Evolutionary conservation across 2,329 filamentous ascomycete species (phyloP), one percentile per base, ranked within the genome.

Genomic region (Geosmithia putterillii): DNA sequence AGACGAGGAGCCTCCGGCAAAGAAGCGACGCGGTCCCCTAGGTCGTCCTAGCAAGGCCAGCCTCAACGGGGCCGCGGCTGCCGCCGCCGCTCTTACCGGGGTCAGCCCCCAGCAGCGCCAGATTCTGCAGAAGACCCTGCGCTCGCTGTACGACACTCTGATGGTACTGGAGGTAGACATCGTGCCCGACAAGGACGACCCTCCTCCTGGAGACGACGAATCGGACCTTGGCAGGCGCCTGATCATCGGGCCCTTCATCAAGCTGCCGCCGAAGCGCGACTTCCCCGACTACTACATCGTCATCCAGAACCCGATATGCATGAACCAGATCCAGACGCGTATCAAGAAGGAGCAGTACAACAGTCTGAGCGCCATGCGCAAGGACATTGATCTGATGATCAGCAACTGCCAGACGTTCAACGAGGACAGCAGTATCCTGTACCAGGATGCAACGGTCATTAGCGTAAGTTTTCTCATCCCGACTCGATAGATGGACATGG

Each of bases 311-410:
- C 92, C 92, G 1, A 95, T 98, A 57, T 90, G 86, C 57, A 95
- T 96, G 84, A 92, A 95, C 53, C 81, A 88, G 60, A 95, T 98
- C 56, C 80, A 86, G 59, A 86, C 83, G 59, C 90, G 87, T 70
- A 95, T 98, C 67, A 95, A 95, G 69, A 90, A 86, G 63, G 86
- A 94, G 57, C 86, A 95, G 57, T 98, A 98, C 62, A 79, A 77
- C 52, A 83, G 76, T 55, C 65, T 95, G 47, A 79, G 76, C 57
- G 86, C 89, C 52, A 79, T 98, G 72, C 76, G 79, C 44, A 79
- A 76, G 51, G 94, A 98, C 57, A 81, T 98, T 48, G 77, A 80
- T 42, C 66, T 90, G 49, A 76, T 98, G 63, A 92, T 89, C 60
- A 79, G 75, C 58, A 98, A 98, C 62, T 95, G 90, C 51, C 79